Evolutionary conservation across 305 asterid species (phyloP).

Genomic region (Fraxinus greggii): DNA sequence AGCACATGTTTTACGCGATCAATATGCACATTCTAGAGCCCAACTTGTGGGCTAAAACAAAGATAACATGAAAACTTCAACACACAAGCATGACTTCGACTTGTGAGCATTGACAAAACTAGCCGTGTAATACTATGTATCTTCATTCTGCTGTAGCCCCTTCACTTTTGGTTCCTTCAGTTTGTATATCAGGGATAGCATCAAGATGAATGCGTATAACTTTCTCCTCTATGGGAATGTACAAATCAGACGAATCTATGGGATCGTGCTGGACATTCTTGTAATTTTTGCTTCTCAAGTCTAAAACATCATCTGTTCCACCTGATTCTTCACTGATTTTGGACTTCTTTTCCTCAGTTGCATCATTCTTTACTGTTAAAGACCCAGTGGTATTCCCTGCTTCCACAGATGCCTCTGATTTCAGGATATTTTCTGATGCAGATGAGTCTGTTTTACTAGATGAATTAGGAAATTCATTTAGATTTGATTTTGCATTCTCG

Average conservation of each 20-base stretch:
- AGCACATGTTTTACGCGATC: constrained; percentile 19
- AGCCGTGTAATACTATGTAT: constrained; percentile 12
- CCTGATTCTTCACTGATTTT: constrained; percentile 31
- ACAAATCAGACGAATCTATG: constrained; percentile 56
- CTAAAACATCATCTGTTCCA: constrained; percentile 36
- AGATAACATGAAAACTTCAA: constrained; percentile 17
- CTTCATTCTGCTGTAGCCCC: constrained; percentile 69
- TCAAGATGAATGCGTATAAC: constrained; percentile 51
- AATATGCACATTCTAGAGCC: constrained; percentile 11
- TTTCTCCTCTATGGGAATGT: constrained; percentile 48
- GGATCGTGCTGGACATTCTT: constrained; percentile 45
- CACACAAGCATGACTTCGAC: constrained; percentile 18
- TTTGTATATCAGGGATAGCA: constrained; percentile 58
- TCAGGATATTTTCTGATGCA: constrained; percentile 25
- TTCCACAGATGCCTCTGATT: constrained; percentile 23
- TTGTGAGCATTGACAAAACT: constrained; percentile 22
- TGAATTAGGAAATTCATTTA: constrained; percentile 29
- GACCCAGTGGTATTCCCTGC: constrained; percentile 32
- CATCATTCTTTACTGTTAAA: constrained; percentile 23
- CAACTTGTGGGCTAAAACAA: constrained; percentile 17
- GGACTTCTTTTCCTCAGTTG: constrained; percentile 34
- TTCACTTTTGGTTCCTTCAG: constrained; percentile 51
- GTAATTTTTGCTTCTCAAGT: constrained; percentile 31
- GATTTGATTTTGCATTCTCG: constrained; percentile 28
- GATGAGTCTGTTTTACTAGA: constrained; percentile 28